These are phyloP conservation scores for Beauveria brongniartii DNA, from an alignment of 2,329 filamentous ascomycete genomes.

Conservation along the genomic window DNA sequence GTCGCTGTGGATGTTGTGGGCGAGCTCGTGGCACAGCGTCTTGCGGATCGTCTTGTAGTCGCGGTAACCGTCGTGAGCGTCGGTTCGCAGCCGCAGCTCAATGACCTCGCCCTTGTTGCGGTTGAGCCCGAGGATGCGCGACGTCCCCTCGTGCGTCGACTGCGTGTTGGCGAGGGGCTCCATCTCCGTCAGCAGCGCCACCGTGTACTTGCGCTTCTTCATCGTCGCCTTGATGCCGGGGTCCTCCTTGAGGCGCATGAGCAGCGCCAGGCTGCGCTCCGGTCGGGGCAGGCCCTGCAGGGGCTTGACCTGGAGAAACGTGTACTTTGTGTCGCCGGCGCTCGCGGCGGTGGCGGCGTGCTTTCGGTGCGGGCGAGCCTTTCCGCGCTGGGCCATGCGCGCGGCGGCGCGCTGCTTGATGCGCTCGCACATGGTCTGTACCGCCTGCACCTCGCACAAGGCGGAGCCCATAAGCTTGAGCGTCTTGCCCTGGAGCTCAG, in stretches of 20 bases:
- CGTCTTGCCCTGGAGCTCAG: conserved; percentile 45
- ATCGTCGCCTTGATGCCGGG: conserved; percentile 79
- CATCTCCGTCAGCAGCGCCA: conserved; percentile 90
- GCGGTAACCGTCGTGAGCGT: conserved; percentile 86
- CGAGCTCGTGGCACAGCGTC: conserved; percentile 89
- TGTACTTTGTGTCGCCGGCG: conserved; percentile 60
- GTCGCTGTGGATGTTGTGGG: conserved; percentile 79
- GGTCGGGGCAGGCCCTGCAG: conserved; percentile 72
- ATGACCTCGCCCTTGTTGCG: conserved; percentile 83
- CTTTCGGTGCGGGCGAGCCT: conserved; percentile 16
- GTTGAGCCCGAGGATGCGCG: conserved; percentile 77
- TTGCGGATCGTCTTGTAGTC: conserved; percentile 88
- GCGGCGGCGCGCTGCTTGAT: conserved; percentile 40
- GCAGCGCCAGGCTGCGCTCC: conserved; percentile 59
- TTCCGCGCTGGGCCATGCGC: conserved; percentile 25
- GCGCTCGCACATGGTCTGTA: conserved; percentile 40
- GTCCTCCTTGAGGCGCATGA: conserved; percentile 71
- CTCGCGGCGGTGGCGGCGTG: conserved; percentile 23
- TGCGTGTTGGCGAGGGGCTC: conserved; percentile 74
- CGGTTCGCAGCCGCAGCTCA: conserved; percentile 82
- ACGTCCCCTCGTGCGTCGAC: conserved; percentile 60
- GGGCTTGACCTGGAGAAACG: conserved; percentile 70
- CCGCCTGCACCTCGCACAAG: conserved; percentile 47
- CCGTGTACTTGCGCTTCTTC: conserved; percentile 75
- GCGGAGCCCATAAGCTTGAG: conserved; percentile 59